Percentiles rank a stretch among this genome's conserved stretches.
These are phyloP conservation scores for Pythium apleroticum DNA, from an alignment of 352 stramenopile genomes.

Conservation along the genomic window DNA sequence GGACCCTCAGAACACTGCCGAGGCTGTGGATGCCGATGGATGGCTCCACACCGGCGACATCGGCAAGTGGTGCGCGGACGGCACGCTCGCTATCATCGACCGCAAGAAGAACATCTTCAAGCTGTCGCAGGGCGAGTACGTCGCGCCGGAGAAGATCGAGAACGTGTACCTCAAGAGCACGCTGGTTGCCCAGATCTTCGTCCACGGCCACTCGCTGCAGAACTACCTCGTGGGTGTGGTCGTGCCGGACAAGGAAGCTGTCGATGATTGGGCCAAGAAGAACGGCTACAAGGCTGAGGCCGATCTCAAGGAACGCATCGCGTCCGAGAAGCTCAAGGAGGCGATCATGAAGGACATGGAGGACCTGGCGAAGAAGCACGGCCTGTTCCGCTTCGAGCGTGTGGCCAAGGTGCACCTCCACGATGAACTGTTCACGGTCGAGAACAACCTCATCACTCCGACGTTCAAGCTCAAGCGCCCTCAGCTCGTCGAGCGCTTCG, in stretches of 20 bases:
- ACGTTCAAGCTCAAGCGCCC: constrained; percentile 97
- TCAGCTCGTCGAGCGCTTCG: constrained; percentile 86
- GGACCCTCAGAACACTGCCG: constrained; percentile 87
- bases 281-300: constrained; percentile 35
- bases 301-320: constrained; percentile 30
- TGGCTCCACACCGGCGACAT: constrained; percentile 98
- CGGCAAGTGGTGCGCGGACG: constrained; percentile 91
- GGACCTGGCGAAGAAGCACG: constrained; percentile 50
- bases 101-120: constrained; percentile 95
- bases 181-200: constrained; percentile 93
- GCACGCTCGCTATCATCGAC: constrained; percentile 89
- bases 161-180: constrained; percentile 90
- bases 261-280: constrained; percentile 71
- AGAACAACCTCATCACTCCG: constrained; percentile 94
- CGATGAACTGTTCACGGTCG: constrained; percentile 82
- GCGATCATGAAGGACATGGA: constrained; percentile 83
- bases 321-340: constrained; percentile 34
- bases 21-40: constrained; percentile 90
- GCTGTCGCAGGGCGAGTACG: constrained; percentile 94
- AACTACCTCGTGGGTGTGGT: constrained; percentile 93
- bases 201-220: constrained; percentile 95
- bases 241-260: constrained; percentile 91
- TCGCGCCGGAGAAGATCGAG: constrained; percentile 97
- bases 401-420: constrained; percentile 89
- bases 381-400: constrained; percentile 92